phyloP scores from a whole-genome alignment of 2,329 filamentous ascomycete genomes.

The Teratosphaeria pseudoeucalypti region DNA sequence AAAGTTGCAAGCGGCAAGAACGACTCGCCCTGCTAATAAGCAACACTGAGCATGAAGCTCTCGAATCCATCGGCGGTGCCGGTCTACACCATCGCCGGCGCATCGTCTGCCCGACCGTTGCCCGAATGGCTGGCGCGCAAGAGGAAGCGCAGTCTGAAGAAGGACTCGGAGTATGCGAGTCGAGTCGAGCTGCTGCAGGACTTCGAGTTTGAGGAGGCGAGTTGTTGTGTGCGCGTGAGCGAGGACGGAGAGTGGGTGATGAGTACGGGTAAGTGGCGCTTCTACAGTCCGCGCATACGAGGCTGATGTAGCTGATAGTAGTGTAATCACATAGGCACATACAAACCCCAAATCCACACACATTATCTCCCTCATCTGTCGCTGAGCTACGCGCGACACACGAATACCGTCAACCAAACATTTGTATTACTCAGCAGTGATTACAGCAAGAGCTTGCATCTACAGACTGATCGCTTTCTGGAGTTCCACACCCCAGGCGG shows the following conservation, averaged over 20 bases:
- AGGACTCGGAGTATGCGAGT: slow-evolving; percentile 85
- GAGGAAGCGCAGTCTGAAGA: slow-evolving; percentile 82
- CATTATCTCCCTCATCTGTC: slow-evolving; percentile 89
- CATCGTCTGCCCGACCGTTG: slow-evolving; percentile 73
- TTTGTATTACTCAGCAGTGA: slow-evolving; percentile 82
- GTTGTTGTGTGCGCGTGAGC: slow-evolving; percentile 76
- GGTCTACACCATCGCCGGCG: slow-evolving; percentile 91
- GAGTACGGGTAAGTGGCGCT: slow-evolving; percentile 61
- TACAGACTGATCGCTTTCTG: slow-evolving; percentile 82
- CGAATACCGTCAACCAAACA: slow-evolving; percentile 79
- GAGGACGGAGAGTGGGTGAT: slow-evolving; percentile 97
- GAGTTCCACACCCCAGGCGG: slow-evolving; percentile 88
- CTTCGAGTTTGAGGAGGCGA: slow-evolving; percentile 95
- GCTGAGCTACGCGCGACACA: slow-evolving; percentile 88
- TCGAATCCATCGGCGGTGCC: slow-evolving; percentile 72
- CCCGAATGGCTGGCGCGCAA: slow-evolving; percentile 92
- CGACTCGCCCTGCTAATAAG: background rate
- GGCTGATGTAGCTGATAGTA: background rate
- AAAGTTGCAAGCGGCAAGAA: slow-evolving; percentile 1
- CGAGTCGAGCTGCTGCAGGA: slow-evolving; percentile 91
- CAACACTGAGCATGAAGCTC: slow-evolving; percentile 54
- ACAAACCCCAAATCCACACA: slow-evolving; percentile 81
- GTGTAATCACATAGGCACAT: slow-evolving; percentile 40
- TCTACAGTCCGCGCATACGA: slow-evolving; percentile 12
- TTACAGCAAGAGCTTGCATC: slow-evolving; percentile 86